Evolutionary conservation across 352 stramenopile species (phyloP).

Genomic region (Phytophthora pistaciae): DNA sequence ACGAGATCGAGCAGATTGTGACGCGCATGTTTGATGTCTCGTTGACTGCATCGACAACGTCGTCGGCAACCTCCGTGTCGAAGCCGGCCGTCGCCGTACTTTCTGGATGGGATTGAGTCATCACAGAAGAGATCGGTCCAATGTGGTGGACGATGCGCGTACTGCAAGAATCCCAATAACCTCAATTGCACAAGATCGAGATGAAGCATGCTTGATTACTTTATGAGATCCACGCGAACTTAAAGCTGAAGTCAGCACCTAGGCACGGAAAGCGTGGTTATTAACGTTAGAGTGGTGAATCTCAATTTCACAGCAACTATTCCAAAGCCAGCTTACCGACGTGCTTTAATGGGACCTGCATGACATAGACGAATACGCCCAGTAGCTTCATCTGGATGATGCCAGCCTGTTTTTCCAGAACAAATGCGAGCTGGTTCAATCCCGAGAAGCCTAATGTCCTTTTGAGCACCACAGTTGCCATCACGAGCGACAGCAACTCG

Average conservation of each 20-base stretch:
- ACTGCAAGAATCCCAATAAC: too few species aligned
- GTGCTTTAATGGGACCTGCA: background rate
- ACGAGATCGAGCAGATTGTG: slow-evolving; percentile 44
- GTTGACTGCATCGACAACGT: background rate
- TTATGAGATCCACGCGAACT: background rate
- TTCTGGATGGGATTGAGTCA: slow-evolving; percentile 22
- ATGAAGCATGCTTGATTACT: too few species aligned
- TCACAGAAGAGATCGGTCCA: too few species aligned
- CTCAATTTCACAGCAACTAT: background rate
- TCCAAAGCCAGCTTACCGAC: background rate
- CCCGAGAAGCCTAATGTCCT: background rate
- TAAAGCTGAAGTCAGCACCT: background rate
- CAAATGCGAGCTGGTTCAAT: background rate
- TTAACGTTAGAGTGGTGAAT: background rate
- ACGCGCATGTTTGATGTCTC: slow-evolving; percentile 30
- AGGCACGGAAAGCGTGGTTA: background rate
- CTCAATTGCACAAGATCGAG: too few species aligned
- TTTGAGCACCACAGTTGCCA: background rate
- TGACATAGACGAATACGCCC: background rate
- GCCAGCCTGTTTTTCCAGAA: background rate
- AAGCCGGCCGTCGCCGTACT: slow-evolving; percentile 16
- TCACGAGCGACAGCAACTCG: background rate
- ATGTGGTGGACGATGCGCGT: too few species aligned
- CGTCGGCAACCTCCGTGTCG: slow-evolving; percentile 2
- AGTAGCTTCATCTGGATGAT: background rate